phyloP scores from a whole-genome alignment of 257 asterid genomes.

The Nicotiana undulata region DNA sequence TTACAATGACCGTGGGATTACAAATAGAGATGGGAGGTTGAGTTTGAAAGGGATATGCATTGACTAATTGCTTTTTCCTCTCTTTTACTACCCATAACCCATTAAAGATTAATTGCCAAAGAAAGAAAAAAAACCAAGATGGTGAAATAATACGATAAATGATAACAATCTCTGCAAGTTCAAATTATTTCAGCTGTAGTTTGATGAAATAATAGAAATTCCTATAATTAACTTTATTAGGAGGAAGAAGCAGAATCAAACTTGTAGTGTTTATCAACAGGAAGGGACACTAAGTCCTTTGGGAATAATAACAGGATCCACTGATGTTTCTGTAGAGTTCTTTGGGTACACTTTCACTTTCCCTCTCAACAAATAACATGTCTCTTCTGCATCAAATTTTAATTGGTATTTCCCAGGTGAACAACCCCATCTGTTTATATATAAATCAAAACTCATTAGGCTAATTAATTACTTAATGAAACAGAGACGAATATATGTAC shows the following conservation, averaged over 20 bases:
- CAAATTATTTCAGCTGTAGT: not conserved
- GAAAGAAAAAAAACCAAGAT: not conserved
- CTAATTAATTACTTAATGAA: no score
- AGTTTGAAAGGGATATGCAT: constrained; percentile 33
- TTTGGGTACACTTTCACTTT: constrained; percentile 65
- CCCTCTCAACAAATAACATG: constrained; percentile 70
- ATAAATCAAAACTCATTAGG: no score
- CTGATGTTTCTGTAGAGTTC: constrained; percentile 34
- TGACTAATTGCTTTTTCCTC: constrained; percentile 27
- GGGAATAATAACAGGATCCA: constrained; percentile 71
- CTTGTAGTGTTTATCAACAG: constrained; percentile 82
- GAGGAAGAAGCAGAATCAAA: constrained; percentile 31
- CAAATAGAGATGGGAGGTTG: not conserved
- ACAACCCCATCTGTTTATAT: constrained; percentile 68
- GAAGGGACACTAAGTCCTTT: constrained; percentile 60
- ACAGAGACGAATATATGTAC: constrained; percentile 7
- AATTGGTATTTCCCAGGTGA: constrained; percentile 78
- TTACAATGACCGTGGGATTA: not conserved
- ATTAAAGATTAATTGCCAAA: not conserved
- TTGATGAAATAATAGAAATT: not conserved
- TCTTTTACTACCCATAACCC: constrained; percentile 30
- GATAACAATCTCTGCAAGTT: no score
- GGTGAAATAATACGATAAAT: no score
- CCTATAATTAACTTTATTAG: not conserved
- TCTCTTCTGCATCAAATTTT: constrained; percentile 69